These are phyloP conservation scores for Clitocybe nebularis DNA, from an alignment of 1,284 basidiomycete genomes.

Conservation along the genomic window DNA sequence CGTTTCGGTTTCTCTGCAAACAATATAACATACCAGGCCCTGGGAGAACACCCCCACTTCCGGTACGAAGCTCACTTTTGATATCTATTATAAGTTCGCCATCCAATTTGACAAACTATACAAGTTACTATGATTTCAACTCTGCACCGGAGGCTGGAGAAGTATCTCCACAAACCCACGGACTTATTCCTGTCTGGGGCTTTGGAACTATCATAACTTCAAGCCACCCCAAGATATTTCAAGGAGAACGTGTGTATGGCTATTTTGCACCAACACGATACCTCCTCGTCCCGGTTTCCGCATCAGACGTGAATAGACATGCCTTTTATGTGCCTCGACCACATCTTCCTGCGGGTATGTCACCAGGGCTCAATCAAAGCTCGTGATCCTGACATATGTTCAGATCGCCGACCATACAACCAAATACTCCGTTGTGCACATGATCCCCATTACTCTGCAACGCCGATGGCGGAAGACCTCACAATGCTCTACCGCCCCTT, in stretches of 20 bases:
- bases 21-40: slow-evolving; percentile 55
- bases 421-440: slow-evolving; percentile 52
- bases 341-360: slow-evolving; percentile 51
- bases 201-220: slow-evolving; percentile 53
- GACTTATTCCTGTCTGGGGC: slow-evolving; percentile 64
- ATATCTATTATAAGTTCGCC: background rate
- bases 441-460: slow-evolving; percentile 49
- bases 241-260: slow-evolving; percentile 59
- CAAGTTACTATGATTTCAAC: slow-evolving; percentile 65
- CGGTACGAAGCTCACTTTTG: slow-evolving; percentile 32
- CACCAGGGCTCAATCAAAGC: background rate
- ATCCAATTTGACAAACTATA: no score
- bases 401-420: slow-evolving; percentile 64
- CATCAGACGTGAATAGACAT: slow-evolving; percentile 45
- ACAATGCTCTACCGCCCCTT: slow-evolving; percentile 65
- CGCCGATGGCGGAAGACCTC: slow-evolving; percentile 46
- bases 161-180: slow-evolving; percentile 46
- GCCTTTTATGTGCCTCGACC: slow-evolving; percentile 52
- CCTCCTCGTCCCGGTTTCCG: slow-evolving; percentile 46
- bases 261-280: slow-evolving; percentile 58
- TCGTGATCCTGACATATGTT: background rate
- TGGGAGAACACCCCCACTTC: slow-evolving; percentile 62
- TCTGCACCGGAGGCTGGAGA: slow-evolving; percentile 32
- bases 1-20: slow-evolving; percentile 65
- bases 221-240: slow-evolving; percentile 38